Base-by-base conservation (phyloP, 179 eudicot genomes). In the Gypsophila paniculata region DNA sequence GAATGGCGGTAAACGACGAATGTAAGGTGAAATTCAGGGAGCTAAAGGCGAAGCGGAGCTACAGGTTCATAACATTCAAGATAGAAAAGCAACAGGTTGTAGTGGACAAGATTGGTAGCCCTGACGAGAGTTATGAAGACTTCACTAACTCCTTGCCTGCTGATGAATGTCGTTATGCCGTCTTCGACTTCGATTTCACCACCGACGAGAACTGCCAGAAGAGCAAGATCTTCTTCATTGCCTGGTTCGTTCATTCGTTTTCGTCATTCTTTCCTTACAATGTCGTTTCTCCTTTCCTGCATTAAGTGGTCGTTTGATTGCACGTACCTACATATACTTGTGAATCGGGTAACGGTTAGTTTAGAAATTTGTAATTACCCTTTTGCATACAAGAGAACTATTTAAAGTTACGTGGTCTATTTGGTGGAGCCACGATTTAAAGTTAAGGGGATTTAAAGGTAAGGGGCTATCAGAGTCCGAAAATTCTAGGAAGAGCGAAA, bases 221-320 rank as follows among this genome's bases (percentile, higher is more conserved):
- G 77, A 88, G 91, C 90, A 90, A 90, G 88, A 90, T 90, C 76
- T 84, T 87, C 89, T 90, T 88, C 82, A 82, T 90, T 74, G 96
- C 96, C 15, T 90, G 96, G 96, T 70, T 58, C 3, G 29, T 61
- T 32, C 12, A 3, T 70, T 4, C 4, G 18, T 19, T 54, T 10
- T 6, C 8, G 2, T 9, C 46, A 6, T 42, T 29, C 34, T 61
- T 29, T 29, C 15, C n/a, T n/a, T n/a, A n/a, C n/a, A n/a, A n/a
- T n/a, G n/a, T n/a, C n/a, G n/a, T n/a, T n/a, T n/a, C n/a, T n/a
- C n/a, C n/a, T n/a, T n/a, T n/a, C n/a, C n/a, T n/a, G n/a, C n/a
- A 61, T 1, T 11, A 2, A 38, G 23, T 13, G 58, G 4, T 52
- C 5, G 9, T 29, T 53, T 32, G 66, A 2, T 57, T 21, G 11